A percentile compares a stretch with the other conserved stretches of the same genome.
These are phyloP conservation scores for Myriosclerotinia curreyana DNA, from an alignment of 2,329 filamentous ascomycete species.

Conservation along the genomic window DNA sequence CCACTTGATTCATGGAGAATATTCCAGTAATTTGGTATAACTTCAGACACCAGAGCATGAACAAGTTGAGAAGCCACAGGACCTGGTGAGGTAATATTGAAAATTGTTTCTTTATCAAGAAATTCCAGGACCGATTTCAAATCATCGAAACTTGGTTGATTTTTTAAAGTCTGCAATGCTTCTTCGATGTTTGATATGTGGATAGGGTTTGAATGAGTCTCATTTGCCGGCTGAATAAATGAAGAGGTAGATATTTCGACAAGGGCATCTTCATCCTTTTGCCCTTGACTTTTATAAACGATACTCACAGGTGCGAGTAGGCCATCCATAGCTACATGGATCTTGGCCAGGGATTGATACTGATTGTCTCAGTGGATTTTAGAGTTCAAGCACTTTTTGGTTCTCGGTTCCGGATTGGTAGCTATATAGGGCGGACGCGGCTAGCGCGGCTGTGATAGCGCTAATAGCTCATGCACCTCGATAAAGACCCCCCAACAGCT, in stretches of 20 bases:
- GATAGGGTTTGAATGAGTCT: conserved; percentile 12
- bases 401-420: not conserved
- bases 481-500: conserved; percentile 24
- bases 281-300: conserved; percentile 34
- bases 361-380: not conserved
- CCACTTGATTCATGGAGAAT: conserved; percentile 51
- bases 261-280: conserved; percentile 28
- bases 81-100: conserved; percentile 60
- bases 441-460: conserved; percentile 23
- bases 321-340: conserved; percentile 45
- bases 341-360: not conserved
- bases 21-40: conserved; percentile 79
- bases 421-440: not conserved
- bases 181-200: conserved; percentile 42
- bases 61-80: conserved; percentile 72
- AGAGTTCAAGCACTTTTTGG: not conserved
- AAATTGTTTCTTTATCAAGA: conserved; percentile 44
- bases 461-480: conserved; percentile 24
- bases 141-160: conserved; percentile 59
- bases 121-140: conserved; percentile 54
- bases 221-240: conserved; percentile 23
- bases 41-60: conserved; percentile 69
- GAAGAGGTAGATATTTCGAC: conserved; percentile 28
- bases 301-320: conserved; percentile 49
- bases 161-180: conserved; percentile 57